A percentile compares a stretch with the other conserved stretches of the same genome.
Conservation (phyloP, 306 rosid species). For the Crotalaria pallida region DNA sequence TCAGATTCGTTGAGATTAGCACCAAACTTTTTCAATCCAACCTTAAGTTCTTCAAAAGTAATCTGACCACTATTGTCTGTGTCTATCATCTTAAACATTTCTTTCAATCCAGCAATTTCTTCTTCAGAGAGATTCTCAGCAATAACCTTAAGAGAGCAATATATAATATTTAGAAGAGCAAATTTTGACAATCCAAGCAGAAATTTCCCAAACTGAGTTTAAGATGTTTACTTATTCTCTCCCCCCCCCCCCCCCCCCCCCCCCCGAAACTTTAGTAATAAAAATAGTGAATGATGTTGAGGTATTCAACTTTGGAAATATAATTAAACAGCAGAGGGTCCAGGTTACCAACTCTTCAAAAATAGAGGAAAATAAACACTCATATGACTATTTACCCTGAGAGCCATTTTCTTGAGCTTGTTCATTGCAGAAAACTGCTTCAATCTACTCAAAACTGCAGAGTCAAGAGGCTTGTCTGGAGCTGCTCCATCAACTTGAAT, state of each 20-base stretch:
- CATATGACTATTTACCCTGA: constrained; percentile 53
- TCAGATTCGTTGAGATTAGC: constrained; percentile 77
- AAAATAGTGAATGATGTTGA: not conserved
- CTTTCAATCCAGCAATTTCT: constrained; percentile 82
- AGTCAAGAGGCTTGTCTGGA: constrained; percentile 82
- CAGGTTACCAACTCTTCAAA: not conserved
- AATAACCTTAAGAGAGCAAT: constrained; percentile 51
- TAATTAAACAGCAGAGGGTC: not conserved
- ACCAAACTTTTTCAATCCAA: constrained; percentile 68
- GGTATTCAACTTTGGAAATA: not conserved
- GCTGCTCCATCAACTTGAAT: constrained; percentile 78
- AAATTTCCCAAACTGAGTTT: not conserved
- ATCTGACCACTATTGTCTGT: constrained; percentile 83
- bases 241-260: not conserved
- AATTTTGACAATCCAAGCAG: not conserved
- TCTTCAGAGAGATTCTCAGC: constrained; percentile 81
- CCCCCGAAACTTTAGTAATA: not conserved
- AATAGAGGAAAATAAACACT: not conserved
- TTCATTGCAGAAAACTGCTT: constrained; percentile 84
- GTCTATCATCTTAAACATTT: constrained; percentile 80
- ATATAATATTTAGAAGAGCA: constrained; percentile 3
- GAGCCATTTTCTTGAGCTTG: constrained; percentile 92
- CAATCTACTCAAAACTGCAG: constrained; percentile 83
- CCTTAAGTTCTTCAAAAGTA: constrained; percentile 79
- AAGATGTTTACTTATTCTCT: not conserved